Evolutionary conservation across 2,329 filamentous ascomycete species (phyloP), one percentile per base, ranked within the genome.

Genomic region (Calonectria pseudoreteaudii): DNA sequence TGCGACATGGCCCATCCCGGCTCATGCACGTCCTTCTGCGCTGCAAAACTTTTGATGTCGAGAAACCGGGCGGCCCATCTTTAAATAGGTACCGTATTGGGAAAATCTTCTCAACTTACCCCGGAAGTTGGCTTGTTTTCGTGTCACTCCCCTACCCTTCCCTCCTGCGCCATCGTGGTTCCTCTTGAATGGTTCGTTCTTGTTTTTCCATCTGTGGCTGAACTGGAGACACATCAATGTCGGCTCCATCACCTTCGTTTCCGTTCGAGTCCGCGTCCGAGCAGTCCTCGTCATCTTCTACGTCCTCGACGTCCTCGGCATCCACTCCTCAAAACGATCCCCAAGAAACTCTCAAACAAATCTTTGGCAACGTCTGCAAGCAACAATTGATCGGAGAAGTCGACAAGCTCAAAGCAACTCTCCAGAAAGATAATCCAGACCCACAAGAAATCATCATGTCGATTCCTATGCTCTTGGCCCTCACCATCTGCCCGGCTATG

Each of bases 401-500:
- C 58, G 80, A 80, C 41, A 81, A 78, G 36, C 77, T 81, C 76
- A 81, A 80, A 47, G 71, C 66, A 31, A 78, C 75, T 20, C 74
- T 81, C 20, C 67, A 78, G 38, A 77, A 79, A 26, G 80, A 81
- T 62, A 76, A 81, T 64, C 76, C 76, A 73, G 76, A 81, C 71
- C 76, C 76, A 34, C 77, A 80, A 68, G 67, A 77, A 73, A 74
- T 81, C 76, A 76, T 79, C 74, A 81, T 81, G 80, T 72, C 80
- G 38, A 73, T 81, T 30, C 78, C 80, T 23, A 81, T 82, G 76
- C 76, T 82, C 4, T 72, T 82, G 23, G 80, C 79, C 58, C 74
- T 82, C 44, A 80, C 81, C 62, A 71, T 82, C 64, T 80, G 80
- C 72, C 81, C 81, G 38, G 85, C 87, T 28, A 86, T 88, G 71